Percentiles rank a stretch among this genome's conserved stretches.
Evolutionary conservation across 164 flowering plant genomes (phyloP).

Genomic region (Saururus chinensis): DNA sequence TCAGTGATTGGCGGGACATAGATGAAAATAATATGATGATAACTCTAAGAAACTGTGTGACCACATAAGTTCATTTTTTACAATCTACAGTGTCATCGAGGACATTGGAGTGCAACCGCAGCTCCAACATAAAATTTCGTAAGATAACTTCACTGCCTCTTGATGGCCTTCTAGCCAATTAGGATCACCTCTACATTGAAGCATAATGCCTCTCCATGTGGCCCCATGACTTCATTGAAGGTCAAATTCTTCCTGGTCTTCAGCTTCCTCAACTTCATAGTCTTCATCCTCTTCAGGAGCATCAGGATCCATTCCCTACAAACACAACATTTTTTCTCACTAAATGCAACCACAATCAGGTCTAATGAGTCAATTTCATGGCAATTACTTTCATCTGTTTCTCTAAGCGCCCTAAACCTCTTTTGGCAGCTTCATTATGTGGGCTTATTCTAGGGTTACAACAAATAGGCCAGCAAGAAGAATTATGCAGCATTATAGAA

Average conservation of each 20-base stretch:
- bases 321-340: neutral
- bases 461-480: neutral
- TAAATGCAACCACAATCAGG: neutral
- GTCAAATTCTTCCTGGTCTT: constrained; percentile 74
- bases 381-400: constrained; percentile 84
- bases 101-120: too few species aligned
- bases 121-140: too few species aligned
- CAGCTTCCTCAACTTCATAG: constrained; percentile 87
- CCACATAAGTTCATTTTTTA: too few species aligned
- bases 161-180: too few species aligned
- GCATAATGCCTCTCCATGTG: too few species aligned
- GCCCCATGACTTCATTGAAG: constrained; percentile 23
- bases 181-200: too few species aligned
- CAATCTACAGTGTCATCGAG: too few species aligned
- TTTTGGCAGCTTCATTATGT: constrained; percentile 81
- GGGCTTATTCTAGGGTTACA: constrained; percentile 63
- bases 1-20: too few species aligned
- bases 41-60: too few species aligned
- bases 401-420: constrained; percentile 83
- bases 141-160: too few species aligned
- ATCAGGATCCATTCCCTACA: constrained; percentile 98
- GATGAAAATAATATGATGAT: too few species aligned
- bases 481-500: neutral
- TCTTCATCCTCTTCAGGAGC: constrained; percentile 97
- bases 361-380: neutral